Evolutionary conservation across 192 early-diverging fungal species (phyloP).

Genomic region (Linnemannia exigua): DNA sequence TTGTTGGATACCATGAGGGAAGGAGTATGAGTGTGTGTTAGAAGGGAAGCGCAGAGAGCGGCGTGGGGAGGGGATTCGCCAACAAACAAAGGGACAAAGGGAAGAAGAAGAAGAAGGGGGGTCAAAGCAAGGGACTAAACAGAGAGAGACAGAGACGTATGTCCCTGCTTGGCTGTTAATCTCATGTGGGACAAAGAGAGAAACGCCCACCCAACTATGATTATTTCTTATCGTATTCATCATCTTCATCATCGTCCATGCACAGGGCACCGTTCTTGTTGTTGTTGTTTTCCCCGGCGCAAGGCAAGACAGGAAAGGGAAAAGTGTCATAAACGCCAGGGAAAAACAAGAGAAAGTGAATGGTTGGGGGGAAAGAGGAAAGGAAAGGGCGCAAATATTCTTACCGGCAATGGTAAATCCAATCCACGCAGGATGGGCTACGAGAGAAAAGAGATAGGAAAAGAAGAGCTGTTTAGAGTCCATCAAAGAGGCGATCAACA

Average conservation of each 20-base stretch:
- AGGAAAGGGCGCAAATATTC: neutral
- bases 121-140: neutral
- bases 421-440: slow-evolving; percentile 64
- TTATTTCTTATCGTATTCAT: neutral
- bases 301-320: neutral
- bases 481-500: neutral
- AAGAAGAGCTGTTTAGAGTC: neutral
- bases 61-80: neutral
- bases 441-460: neutral
- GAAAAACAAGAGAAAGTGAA: neutral
- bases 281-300: neutral
- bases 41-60: neutral
- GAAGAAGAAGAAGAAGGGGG: neutral
- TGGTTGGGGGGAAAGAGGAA: neutral
- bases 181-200: neutral
- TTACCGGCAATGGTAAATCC: slow-evolving; percentile 60
- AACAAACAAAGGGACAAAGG: neutral
- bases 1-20: neutral
- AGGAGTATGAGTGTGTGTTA: neutral
- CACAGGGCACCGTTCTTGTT: neutral
- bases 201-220: neutral
- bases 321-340: too few relatives aligned
- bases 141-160: neutral
- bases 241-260: neutral
- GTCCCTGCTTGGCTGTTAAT: neutral